Conservation (phyloP, 768 basidiomycete genomes). For the Trametes punicea region DNA sequence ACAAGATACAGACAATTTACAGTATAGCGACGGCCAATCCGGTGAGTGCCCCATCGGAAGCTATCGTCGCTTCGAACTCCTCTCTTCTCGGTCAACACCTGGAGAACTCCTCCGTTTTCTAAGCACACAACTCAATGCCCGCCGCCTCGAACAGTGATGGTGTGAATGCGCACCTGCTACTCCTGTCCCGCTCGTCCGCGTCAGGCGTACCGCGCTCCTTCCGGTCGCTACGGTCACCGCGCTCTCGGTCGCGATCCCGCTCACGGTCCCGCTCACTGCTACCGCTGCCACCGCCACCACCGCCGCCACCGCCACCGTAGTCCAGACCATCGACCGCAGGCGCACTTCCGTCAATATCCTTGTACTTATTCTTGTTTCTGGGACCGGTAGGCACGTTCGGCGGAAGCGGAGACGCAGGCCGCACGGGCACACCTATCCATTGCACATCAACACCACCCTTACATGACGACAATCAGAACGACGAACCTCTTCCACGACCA, state of each 20-base stretch:
- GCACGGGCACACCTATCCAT: slow-evolving; percentile 46
- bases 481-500: slow-evolving; percentile 44
- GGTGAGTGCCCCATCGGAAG: neutral
- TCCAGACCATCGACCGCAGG: slow-evolving; percentile 88
- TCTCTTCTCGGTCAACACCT: slow-evolving; percentile 51
- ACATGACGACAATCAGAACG: neutral
- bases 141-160: neutral
- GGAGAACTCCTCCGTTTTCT: slow-evolving; percentile 78
- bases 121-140: too few relatives aligned
- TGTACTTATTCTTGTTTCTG: slow-evolving; percentile 86
- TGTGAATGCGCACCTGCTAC: slow-evolving; percentile 44
- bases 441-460: neutral
- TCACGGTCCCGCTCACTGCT: slow-evolving; percentile 24
- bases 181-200: slow-evolving; percentile 54
- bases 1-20: neutral
- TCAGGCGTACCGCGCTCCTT: slow-evolving; percentile 51
- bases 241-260: slow-evolving; percentile 24
- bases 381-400: slow-evolving; percentile 87
- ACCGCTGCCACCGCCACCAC: slow-evolving; percentile 11
- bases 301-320: slow-evolving; percentile 57
- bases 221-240: slow-evolving; percentile 28
- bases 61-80: slow-evolving; percentile 64
- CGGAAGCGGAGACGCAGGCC: slow-evolving; percentile 81
- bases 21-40: neutral
- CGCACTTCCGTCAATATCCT: slow-evolving; percentile 82